These are phyloP conservation scores for Plectosphaerella plurivora DNA, from an alignment of 2,329 filamentous ascomycete genomes.

Conservation along the genomic window DNA sequence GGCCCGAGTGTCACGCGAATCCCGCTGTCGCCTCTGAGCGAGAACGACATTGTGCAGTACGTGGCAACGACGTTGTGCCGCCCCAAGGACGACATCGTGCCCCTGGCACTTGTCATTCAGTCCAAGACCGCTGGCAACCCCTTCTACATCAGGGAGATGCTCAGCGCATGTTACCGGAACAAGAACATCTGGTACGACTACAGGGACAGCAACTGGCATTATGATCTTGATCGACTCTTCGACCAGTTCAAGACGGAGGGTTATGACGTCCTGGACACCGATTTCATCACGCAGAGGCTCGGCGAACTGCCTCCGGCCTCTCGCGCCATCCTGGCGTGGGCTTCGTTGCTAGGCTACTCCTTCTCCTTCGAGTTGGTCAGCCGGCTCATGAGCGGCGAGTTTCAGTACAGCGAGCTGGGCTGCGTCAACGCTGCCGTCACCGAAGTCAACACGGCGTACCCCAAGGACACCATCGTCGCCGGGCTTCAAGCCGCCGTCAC, in stretches of 20 bases:
- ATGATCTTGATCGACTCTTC: conserved; percentile 80
- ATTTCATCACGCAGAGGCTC: conserved; percentile 75
- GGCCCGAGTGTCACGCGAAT: conserved; percentile 64
- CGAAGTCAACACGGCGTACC: conserved; percentile 42
- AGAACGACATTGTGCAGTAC: conserved; percentile 77
- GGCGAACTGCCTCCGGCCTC: conserved; percentile 70
- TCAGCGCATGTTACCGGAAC: conserved; percentile 80
- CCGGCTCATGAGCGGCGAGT: conserved; percentile 71
- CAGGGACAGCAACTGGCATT: conserved; percentile 76
- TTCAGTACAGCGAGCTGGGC: conserved; percentile 54
- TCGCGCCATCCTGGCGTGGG: conserved; percentile 82
- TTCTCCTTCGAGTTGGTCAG: conserved; percentile 83
- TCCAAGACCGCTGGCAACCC: conserved; percentile 86
- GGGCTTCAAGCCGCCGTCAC: conserved; percentile 69
- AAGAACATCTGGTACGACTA: conserved; percentile 91
- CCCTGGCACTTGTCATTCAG: conserved; percentile 78
- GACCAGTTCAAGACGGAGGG: conserved; percentile 76
- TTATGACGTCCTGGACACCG: conserved; percentile 74
- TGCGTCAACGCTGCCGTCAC: conserved; percentile 18
- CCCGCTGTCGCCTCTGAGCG: conserved; percentile 65
- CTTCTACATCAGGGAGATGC: conserved; percentile 88
- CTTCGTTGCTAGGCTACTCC: conserved; percentile 71
- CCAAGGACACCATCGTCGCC: conserved; percentile 64
- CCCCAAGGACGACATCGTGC: conserved; percentile 65
- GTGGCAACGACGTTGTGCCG: conserved; percentile 78